Base-by-base conservation (phyloP, 495 filamentous ascomycete genomes). In the Penicillium maclennaniae region DNA sequence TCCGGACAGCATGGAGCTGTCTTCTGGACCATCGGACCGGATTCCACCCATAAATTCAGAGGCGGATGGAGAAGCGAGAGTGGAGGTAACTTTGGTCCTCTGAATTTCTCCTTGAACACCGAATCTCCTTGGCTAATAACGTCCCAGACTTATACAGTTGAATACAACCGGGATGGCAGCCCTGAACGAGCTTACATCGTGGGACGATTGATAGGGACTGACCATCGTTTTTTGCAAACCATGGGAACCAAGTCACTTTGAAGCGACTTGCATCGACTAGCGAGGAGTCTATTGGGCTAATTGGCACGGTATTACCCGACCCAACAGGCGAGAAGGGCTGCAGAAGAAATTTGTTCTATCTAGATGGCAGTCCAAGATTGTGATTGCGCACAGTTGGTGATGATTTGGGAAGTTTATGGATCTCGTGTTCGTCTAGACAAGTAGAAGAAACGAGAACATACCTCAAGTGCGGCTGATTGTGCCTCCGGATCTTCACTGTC, bases 91-190 rank as follows among this genome's bases (percentile, higher is more conserved):
- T 62, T 9, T 3, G 26, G 9, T 16, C 15, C 38, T 20, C 5
- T 6, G n/a, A 7, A 20, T 15, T 39, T 34, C n/a, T 7, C n/a
- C n/a, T n/a, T n/a, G n/a, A n/a, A n/a, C n/a, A n/a, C n/a, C n/a
- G n/a, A n/a, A n/a, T 16, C 55, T 5, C 25, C 1, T 36, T 47
- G 40, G 40, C 40, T 41, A 16, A 25, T 15, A n/a, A 3, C 7
- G 4, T 0, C 8, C 9, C 47, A 83, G 80, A 83, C 80, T 17
- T 82, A 82, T 51, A 83, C 79, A 0, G 73, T 79, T 4, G 71
- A 78, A 40, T 83, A 73, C 49, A 54, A 66, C 26, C 74, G 79
- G 6, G 68, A 74, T 48, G 77, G 77, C 2, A 64, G 46, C 1
- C 77, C 78, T 0, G 25, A 51, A 7, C 56, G 54, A 46, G 79